These are phyloP conservation scores for Mycena indigotica DNA, from an alignment of 768 basidiomycete species.

Conservation along the genomic window DNA sequence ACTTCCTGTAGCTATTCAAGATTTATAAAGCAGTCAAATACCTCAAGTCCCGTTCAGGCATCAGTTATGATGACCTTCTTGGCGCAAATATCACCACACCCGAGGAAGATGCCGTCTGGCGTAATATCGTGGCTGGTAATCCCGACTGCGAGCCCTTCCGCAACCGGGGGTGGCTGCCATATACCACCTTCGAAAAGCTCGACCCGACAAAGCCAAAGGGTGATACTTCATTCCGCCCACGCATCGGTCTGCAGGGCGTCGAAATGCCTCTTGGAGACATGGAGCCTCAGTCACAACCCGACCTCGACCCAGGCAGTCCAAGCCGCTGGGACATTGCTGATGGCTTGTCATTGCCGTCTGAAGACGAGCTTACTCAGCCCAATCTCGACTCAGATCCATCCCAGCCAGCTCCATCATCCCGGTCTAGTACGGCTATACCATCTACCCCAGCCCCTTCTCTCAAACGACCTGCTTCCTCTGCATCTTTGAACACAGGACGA, in stretches of 20 bases:
- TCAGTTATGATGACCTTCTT: not conserved
- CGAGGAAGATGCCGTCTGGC: conserved; percentile 2
- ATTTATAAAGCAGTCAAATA: conserved; percentile 7
- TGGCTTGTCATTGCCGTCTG: not conserved
- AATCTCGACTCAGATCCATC: not conserved
- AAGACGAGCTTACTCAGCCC: not conserved
- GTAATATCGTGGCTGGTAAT: not conserved
- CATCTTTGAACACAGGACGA: not conserved
- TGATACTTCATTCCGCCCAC: conserved; percentile 1
- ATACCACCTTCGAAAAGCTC: not conserved
- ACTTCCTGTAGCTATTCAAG: too few species aligned
- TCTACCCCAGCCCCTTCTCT: not conserved
- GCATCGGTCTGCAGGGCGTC: too few species aligned
- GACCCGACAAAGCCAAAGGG: conserved; percentile 12
- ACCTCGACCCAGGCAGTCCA: too few species aligned
- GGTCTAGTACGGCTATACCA: not conserved
- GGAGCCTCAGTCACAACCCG: not conserved
- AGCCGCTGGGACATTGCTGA: too few species aligned
- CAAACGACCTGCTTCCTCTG: not conserved
- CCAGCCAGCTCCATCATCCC: not conserved
- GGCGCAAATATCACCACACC: conserved; percentile 6
- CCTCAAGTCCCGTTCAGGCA: conserved; percentile 6
- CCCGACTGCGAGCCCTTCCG: conserved; percentile 4
- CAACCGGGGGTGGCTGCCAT: conserved; percentile 4
- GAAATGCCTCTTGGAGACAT: too few species aligned